These are phyloP conservation scores for Carex parvula DNA, from an alignment of 176 grass and related monocot species.

Conservation along the genomic window DNA sequence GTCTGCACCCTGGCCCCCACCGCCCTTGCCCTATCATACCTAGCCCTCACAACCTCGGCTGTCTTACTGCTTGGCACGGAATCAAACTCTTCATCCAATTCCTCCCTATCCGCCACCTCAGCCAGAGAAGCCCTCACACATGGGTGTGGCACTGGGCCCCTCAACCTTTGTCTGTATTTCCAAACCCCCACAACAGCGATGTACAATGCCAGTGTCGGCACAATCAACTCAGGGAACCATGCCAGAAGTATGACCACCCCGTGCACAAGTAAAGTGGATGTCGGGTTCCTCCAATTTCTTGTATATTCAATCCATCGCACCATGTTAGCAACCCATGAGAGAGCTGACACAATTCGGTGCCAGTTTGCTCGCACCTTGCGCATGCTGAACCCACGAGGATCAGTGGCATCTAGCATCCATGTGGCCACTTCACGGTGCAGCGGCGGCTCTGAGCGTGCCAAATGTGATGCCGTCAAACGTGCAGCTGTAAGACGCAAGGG, in stretches of 20 bases:
- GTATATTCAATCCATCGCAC: constrained; percentile 62
- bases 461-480: constrained; percentile 46
- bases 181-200: constrained; percentile 44
- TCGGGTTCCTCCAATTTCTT: constrained; percentile 66
- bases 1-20: constrained; percentile 70
- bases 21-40: constrained; percentile 59
- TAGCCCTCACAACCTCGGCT: constrained; percentile 52
- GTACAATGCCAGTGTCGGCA: constrained; percentile 59
- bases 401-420: constrained; percentile 78
- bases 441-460: constrained; percentile 71
- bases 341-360: constrained; percentile 53
- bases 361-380: constrained; percentile 87
- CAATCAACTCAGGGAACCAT: constrained; percentile 77
- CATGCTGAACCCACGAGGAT: constrained; percentile 91
- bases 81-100: constrained; percentile 96
- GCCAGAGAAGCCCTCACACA: constrained; percentile 64
- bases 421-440: constrained; percentile 58
- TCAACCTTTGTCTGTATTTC: constrained; percentile 48
- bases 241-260: constrained; percentile 67
- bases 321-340: constrained; percentile 51
- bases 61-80: constrained; percentile 43
- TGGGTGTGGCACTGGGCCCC: constrained; percentile 41
- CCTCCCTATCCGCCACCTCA: constrained; percentile 67
- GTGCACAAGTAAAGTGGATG: constrained; percentile 58
- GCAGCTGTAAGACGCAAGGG: constrained; percentile 53